Base-by-base conservation (phyloP, 1,284 basidiomycete genomes). In the Boletus smithii region DNA sequence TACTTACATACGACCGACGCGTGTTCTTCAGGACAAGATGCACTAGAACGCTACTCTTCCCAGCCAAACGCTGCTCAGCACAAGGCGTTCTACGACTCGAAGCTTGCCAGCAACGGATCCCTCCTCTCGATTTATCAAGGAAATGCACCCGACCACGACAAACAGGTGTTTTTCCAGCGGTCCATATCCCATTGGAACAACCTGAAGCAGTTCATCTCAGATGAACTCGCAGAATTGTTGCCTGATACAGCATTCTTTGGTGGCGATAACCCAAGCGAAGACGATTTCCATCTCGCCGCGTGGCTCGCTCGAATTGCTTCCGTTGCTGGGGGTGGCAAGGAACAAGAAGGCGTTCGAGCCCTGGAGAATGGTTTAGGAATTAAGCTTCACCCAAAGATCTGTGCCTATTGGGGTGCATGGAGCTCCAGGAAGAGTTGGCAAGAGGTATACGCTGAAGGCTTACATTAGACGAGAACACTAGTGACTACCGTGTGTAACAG, bases 381-480 rank as follows among this genome's bases (percentile, higher is more conserved):
- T 44, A 57, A 68, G 1, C 57, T 77, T 22, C 69, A 73, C 11
- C 54, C 56, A 18, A 74, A 72, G 57, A 63, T 79, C 1, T 67
- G 55, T 6, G 56, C 60, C 26, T 79, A 78, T 56, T 77, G 71
- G 73, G 55, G 54, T 11, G 68, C 70, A 16, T 85, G 82, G 80
- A 67, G 66, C 23, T 69, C 67, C 55, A 69, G 81, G 50, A 73
- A 76, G 27, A 79, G 78, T 55, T 85, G 81, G 74, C 69, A 77
- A 66, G 70, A 71, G 56, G 76, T 81, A 40, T 81, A 79, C 53
- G 66, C 63, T 8, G 58, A 67, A 20, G 73, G 72, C 11, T 66
- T 80, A 43, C 77, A 80, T 65, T 80, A 56, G 20, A 14, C n/a
- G n/a, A n/a, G n/a, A n/a, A n/a, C n/a, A n/a, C n/a, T n/a, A n/a